A percentile compares a stretch with the other conserved stretches of the same genome.
Conservation (phyloP, 2,329 filamentous ascomycete genomes). For the Moelleriella libera region DNA sequence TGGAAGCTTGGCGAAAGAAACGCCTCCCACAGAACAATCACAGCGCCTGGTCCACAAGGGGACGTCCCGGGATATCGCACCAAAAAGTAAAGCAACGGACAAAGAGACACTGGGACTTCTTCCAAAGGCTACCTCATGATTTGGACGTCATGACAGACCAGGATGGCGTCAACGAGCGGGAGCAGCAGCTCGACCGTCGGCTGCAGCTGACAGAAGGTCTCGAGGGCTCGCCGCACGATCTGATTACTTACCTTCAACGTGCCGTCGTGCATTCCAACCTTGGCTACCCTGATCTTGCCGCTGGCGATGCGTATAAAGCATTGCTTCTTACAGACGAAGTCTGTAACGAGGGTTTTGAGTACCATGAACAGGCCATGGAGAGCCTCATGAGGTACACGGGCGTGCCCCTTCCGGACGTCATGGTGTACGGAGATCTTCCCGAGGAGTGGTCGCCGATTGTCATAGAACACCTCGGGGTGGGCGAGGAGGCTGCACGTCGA, state of each 20-base stretch:
- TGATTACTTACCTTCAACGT: constrained; percentile 53
- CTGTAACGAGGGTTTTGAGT: constrained; percentile 66
- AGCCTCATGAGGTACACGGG: constrained; percentile 25
- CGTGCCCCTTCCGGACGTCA: constrained; percentile 26
- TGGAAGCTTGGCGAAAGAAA: no score
- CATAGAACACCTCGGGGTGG: constrained; percentile 17
- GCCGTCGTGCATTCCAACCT: constrained; percentile 58
- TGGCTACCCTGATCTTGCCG: constrained; percentile 79
- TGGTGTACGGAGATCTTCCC: constrained; percentile 28
- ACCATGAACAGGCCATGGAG: constrained; percentile 53
- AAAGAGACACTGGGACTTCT: no score
- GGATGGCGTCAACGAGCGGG: constrained; percentile 22
- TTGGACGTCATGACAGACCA: constrained; percentile 6
- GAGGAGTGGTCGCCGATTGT: constrained; percentile 18
- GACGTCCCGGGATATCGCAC: no score
- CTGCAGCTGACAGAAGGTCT: constrained; percentile 42
- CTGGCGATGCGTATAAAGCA: constrained; percentile 80
- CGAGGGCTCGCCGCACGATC: constrained; percentile 39
- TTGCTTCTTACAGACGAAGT: constrained; percentile 78
- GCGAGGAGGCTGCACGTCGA: constrained; percentile 18
- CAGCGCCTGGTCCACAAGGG: no score
- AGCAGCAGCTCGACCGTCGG: constrained; percentile 37
- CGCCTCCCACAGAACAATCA: no score
- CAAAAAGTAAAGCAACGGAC: no score
- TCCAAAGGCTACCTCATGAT: background rate